These are phyloP conservation scores for Phaseolus lunatus DNA, from an alignment of 306 rosid species.

Conservation along the genomic window DNA sequence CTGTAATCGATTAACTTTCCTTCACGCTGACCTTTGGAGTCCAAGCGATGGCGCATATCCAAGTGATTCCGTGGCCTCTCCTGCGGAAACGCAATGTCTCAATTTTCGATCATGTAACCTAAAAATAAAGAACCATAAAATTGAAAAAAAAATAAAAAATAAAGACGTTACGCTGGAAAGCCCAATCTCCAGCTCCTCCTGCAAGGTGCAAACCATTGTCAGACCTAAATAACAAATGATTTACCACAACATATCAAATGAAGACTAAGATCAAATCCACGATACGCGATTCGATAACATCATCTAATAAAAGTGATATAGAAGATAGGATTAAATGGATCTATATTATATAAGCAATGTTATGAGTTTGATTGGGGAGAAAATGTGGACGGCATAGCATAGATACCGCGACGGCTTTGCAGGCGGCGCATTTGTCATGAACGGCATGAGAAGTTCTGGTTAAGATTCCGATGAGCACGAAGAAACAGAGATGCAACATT, in stretches of 20 bases:
- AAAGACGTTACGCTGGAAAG: slow-evolving; percentile 66
- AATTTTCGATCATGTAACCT: neutral
- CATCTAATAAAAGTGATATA: neutral
- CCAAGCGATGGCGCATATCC: slow-evolving; percentile 99
- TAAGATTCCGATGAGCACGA: slow-evolving; percentile 49
- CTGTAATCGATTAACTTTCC: slow-evolving; percentile 96
- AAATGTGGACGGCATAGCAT: neutral
- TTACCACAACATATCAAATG: neutral
- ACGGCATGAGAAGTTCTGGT: slow-evolving; percentile 55
- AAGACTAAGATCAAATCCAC: neutral
- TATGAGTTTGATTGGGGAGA: neutral
- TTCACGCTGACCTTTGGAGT: slow-evolving; percentile 85
- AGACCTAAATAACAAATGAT: slow-evolving; percentile 15
- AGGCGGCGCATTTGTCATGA: slow-evolving; percentile 91
- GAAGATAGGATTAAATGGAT: neutral
- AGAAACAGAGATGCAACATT: slow-evolving; percentile 33
- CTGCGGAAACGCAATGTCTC: slow-evolving; percentile 47
- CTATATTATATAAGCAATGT: neutral
- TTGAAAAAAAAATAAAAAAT: neutral
- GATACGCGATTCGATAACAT: neutral
- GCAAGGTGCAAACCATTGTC: slow-evolving; percentile 42
- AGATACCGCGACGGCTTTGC: slow-evolving; percentile 87
- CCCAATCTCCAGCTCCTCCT: slow-evolving; percentile 89
- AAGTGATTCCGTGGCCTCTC: slow-evolving; percentile 96
- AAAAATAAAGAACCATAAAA: neutral